Evolutionary conservation across 2,329 filamentous ascomycete species (phyloP).

Genomic region (Aspergillus sp.): DNA sequence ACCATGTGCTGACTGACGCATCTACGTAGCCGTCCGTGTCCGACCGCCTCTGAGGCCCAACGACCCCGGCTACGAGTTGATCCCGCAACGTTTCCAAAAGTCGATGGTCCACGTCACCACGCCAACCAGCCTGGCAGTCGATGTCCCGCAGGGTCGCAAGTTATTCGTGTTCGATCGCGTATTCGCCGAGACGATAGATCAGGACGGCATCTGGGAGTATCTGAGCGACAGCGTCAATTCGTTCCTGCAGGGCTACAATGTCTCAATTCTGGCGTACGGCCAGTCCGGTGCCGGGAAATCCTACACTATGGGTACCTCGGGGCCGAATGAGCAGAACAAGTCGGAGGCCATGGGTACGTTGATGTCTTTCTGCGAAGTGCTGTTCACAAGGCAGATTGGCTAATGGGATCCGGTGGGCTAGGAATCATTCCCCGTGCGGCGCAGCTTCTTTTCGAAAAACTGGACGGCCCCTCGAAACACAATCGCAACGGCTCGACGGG

Average conservation of each 20-base stretch:
- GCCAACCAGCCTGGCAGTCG: conserved; percentile 80
- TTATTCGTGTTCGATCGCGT: conserved; percentile 96
- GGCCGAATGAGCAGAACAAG: conserved; percentile 73
- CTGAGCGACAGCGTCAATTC: conserved; percentile 83
- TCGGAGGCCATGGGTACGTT: conserved; percentile 72
- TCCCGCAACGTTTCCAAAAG: conserved; percentile 91
- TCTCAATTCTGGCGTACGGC: conserved; percentile 93
- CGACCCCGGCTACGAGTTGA: conserved; percentile 91
- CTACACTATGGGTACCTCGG: conserved; percentile 97
- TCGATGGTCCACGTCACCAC: conserved; percentile 89
- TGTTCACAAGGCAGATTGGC: not conserved
- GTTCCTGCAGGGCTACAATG: conserved; percentile 96
- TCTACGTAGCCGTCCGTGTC: conserved; percentile 75
- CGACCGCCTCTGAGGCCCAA: conserved; percentile 78
- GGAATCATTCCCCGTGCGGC: conserved; percentile 96
- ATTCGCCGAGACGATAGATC: conserved; percentile 77
- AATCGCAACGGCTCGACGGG: conserved; percentile 71
- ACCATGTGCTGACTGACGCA: conserved; percentile 13
- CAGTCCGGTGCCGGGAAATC: conserved; percentile 98
- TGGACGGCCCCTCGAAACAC: conserved; percentile 59
- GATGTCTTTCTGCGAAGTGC: not conserved
- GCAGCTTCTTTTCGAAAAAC: conserved; percentile 79
- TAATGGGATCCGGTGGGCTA: conserved; percentile 36
- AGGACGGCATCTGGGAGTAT: conserved; percentile 94
- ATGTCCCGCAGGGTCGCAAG: conserved; percentile 88